These are phyloP conservation scores for Colletotrichum tofieldiae DNA, from an alignment of 2,329 filamentous ascomycete genomes.

Conservation along the genomic window DNA sequence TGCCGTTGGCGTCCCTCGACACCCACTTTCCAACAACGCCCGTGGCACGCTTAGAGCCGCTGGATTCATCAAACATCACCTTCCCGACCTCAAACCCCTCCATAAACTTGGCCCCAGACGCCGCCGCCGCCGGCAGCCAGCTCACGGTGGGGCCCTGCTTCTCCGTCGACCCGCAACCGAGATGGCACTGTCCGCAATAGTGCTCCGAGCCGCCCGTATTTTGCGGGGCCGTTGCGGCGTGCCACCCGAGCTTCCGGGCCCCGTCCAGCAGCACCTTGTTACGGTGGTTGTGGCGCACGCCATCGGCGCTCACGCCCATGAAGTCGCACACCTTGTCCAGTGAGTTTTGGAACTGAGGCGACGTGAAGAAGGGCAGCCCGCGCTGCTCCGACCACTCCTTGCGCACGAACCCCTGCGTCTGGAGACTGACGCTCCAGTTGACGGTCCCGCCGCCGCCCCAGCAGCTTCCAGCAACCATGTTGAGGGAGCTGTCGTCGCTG, in stretches of 20 bases:
- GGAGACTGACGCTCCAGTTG: constrained; percentile 82
- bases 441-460: constrained; percentile 92
- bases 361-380: constrained; percentile 82
- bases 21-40: constrained; percentile 85
- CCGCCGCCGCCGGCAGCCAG: constrained; percentile 85
- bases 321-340: constrained; percentile 84
- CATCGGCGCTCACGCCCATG: constrained; percentile 81
- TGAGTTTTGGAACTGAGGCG: constrained; percentile 81
- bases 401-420: constrained; percentile 82
- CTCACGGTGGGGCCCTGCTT: constrained; percentile 86
- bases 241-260: constrained; percentile 80
- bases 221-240: constrained; percentile 79
- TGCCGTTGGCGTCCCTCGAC: constrained; percentile 76
- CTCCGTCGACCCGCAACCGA: constrained; percentile 75
- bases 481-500: constrained; percentile 71
- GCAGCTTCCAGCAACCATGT: constrained; percentile 77
- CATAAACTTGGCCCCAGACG: constrained; percentile 84
- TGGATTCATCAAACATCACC: constrained; percentile 76
- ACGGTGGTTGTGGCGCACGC: constrained; percentile 80
- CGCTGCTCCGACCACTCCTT: constrained; percentile 81
- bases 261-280: constrained; percentile 84
- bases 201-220: constrained; percentile 84
- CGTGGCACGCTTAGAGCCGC: constrained; percentile 69
- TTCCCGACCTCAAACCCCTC: constrained; percentile 84
- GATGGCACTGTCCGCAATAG: constrained; percentile 77